Conservation (phyloP, 2,329 filamentous ascomycete species). For the Emydomyces testavorans region DNA sequence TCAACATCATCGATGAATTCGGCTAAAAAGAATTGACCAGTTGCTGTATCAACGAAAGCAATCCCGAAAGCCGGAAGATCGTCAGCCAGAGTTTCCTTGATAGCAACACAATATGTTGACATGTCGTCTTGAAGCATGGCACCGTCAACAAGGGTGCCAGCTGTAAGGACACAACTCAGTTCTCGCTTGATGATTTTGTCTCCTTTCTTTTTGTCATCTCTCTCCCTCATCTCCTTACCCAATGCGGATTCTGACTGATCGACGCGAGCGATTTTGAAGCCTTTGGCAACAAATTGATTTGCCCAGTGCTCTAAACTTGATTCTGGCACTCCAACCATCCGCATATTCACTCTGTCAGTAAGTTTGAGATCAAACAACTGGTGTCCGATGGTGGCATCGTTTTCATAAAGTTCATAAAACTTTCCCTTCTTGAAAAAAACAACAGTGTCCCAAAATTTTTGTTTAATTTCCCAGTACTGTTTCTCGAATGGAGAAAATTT, state of each 20-base stretch:
- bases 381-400: constrained; percentile 90
- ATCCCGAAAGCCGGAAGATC: constrained; percentile 77
- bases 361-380: constrained; percentile 96
- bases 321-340: constrained; percentile 97
- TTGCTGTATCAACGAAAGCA: constrained; percentile 88
- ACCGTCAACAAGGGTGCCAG: constrained; percentile 85
- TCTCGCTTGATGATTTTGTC: constrained; percentile 92
- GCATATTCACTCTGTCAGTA: constrained; percentile 97
- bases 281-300: constrained; percentile 95
- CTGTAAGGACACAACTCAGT: constrained; percentile 78
- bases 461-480: constrained; percentile 99
- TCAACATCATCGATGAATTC: constrained; percentile 86
- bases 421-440: constrained; percentile 99
- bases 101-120: constrained; percentile 89
- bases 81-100: constrained; percentile 66
- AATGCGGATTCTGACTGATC: constrained; percentile 95
- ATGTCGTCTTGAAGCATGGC: constrained; percentile 97
- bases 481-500: constrained; percentile 92
- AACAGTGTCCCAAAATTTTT: constrained; percentile 92
- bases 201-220: constrained; percentile 57
- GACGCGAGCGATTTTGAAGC: constrained; percentile 91
- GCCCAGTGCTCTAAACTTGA: constrained; percentile 94
- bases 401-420: constrained; percentile 97
- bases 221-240: constrained; percentile 97
- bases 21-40: constrained; percentile 86